Evolutionary conservation across 2,329 filamentous ascomycete genomes (phyloP).

Genomic region (Fusarium euwallaceae): DNA sequence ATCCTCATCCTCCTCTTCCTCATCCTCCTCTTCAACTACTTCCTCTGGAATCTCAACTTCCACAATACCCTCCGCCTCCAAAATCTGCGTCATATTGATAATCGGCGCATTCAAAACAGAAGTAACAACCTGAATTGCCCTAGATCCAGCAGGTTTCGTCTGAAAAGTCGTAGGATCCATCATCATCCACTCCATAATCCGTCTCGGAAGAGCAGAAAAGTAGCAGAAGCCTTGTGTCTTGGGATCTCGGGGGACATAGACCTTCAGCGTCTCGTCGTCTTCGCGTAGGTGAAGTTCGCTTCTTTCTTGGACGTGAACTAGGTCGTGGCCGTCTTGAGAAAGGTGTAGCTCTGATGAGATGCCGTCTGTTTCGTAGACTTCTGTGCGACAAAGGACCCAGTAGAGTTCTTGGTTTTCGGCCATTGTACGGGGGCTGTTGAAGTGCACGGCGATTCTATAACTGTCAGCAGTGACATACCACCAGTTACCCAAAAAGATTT

Average conservation of each 20-base stretch:
- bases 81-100: slow-evolving; percentile 30
- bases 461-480: not conserved
- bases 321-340: slow-evolving; percentile 40
- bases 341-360: slow-evolving; percentile 49
- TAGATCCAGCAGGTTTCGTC: not conserved
- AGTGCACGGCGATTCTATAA: slow-evolving; percentile 40
- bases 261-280: slow-evolving; percentile 21
- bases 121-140: slow-evolving; percentile 25
- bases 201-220: slow-evolving; percentile 42
- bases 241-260: slow-evolving; percentile 51
- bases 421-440: slow-evolving; percentile 33
- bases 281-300: slow-evolving; percentile 50
- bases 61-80: slow-evolving; percentile 39
- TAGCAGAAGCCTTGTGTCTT: slow-evolving; percentile 48
- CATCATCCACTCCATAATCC: slow-evolving; percentile 54
- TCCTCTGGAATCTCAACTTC: slow-evolving; percentile 22
- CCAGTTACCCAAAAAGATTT: too few relatives aligned
- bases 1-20: not conserved
- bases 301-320: slow-evolving; percentile 32
- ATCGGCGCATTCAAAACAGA: slow-evolving; percentile 33
- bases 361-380: slow-evolving; percentile 48
- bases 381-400: slow-evolving; percentile 16
- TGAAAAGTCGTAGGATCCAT: slow-evolving; percentile 36
- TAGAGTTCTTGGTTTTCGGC: slow-evolving; percentile 24
- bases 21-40: not conserved